Percentiles rank a stretch among this genome's conserved stretches.
Conservation (phyloP, 805 yeast species). For the Tetrapisispora pingtungensis region DNA sequence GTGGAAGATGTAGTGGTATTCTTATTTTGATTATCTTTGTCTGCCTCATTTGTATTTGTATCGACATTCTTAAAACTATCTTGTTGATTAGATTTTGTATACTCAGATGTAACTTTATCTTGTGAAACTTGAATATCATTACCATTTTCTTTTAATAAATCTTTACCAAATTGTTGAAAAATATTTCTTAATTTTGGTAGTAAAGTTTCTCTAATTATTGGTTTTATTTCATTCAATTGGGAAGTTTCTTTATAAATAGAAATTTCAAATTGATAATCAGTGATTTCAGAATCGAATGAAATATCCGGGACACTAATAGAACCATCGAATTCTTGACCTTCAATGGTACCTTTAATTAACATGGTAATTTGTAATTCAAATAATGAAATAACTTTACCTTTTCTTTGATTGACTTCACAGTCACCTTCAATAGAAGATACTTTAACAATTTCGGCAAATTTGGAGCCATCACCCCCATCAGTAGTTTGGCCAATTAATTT, state of each 20-base stretch:
- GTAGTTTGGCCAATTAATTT: constrained; percentile 42
- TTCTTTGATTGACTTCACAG: constrained; percentile 92
- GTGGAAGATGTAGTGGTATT: constrained; percentile 8
- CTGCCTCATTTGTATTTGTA: background rate
- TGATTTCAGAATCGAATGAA: constrained; percentile 81
- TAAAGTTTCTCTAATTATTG: constrained; percentile 42
- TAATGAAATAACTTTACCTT: constrained; percentile 88
- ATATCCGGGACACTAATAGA: constrained; percentile 80
- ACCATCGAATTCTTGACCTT: constrained; percentile 46
- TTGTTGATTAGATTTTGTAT: constrained; percentile 43
- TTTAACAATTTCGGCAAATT: constrained; percentile 28
- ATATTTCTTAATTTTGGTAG: constrained; percentile 59
- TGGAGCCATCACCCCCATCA: constrained; percentile 9
- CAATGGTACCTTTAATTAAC: constrained; percentile 41
- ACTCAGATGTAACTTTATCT: constrained; percentile 48
- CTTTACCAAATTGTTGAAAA: constrained; percentile 62
- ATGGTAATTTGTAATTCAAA: constrained; percentile 70
- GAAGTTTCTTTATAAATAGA: constrained; percentile 47
- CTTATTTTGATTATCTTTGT: background rate
- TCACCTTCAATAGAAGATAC: constrained; percentile 70
- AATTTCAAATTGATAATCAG: constrained; percentile 78
- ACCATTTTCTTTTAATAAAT: constrained; percentile 66
- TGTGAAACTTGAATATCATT: constrained; percentile 79
- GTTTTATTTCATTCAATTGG: constrained; percentile 42
- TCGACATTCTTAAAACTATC: constrained; percentile 18